These are phyloP conservation scores for Zygosaccharomyces bailii DNA, from an alignment of 805 yeast genomes.

Conservation along the genomic window DNA sequence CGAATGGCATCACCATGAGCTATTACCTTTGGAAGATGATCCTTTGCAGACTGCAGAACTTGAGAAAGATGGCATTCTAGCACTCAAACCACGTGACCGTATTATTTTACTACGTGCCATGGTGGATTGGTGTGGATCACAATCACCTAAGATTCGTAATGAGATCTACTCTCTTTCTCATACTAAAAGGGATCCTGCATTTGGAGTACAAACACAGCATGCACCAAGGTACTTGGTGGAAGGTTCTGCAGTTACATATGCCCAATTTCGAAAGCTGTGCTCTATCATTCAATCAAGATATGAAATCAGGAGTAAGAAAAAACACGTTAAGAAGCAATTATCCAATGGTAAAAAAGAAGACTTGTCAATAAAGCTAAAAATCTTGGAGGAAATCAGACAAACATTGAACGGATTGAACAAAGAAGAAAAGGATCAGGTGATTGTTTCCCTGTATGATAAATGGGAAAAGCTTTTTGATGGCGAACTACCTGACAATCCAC, in stretches of 20 bases:
- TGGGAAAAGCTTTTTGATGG: constrained; percentile 29
- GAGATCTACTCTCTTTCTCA: constrained; percentile 30
- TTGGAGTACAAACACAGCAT: constrained; percentile 28
- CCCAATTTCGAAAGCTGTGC: constrained; percentile 28
- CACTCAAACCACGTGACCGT: constrained; percentile 28
- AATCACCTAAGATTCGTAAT: constrained; percentile 29
- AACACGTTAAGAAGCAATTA: constrained; percentile 25
- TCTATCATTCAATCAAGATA: constrained; percentile 23
- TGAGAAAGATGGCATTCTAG: constrained; percentile 27
- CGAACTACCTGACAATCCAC: constrained; percentile 28
- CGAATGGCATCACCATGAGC: constrained; percentile 19
- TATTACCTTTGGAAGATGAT: constrained; percentile 23
- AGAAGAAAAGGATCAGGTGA: constrained; percentile 15
- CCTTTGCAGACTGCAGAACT: constrained; percentile 25
- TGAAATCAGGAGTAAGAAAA: constrained; percentile 26
- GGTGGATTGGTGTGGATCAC: constrained; percentile 26
- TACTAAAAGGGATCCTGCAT: constrained; percentile 28
- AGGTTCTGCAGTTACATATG: constrained; percentile 24
- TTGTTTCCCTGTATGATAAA: constrained; percentile 23
- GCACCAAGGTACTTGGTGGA: constrained; percentile 28
- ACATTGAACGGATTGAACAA: constrained; percentile 16
- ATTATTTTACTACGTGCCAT: constrained; percentile 25
- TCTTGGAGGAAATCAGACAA: constrained; percentile 23
- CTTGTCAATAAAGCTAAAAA: constrained; percentile 20
- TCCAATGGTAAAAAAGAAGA: constrained; percentile 26